Evolutionary conservation across 2,329 filamentous ascomycete species (phyloP), one percentile per base, ranked within the genome.

Genomic region (Sporothrix brunneoviolacea): DNA sequence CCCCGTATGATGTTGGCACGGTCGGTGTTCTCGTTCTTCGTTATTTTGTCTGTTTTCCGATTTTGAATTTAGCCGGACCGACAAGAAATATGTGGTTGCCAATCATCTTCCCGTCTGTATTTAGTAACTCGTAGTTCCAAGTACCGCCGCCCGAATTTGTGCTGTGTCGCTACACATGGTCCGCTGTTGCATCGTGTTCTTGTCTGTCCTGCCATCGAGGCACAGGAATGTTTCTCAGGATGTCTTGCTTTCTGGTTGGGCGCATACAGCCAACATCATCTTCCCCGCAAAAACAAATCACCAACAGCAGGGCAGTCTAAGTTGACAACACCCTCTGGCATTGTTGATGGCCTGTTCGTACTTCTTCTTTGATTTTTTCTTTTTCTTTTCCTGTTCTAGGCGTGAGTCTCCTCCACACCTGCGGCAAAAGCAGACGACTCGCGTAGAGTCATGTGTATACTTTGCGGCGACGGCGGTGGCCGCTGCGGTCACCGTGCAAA

Each of bases 1-100:
- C n/a, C n/a, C n/a, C n/a, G n/a, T n/a, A n/a, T n/a, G n/a, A n/a
- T n/a, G n/a, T n/a, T n/a, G n/a, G n/a, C n/a, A n/a, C n/a, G n/a
- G n/a, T n/a, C n/a, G n/a, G n/a, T n/a, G n/a, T n/a, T n/a, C n/a
- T n/a, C n/a, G n/a, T n/a, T n/a, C n/a, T n/a, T n/a, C n/a, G n/a
- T 15, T 33, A 4, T 16, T 24, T 24, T 16, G 13, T 33, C 5
- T 15, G 7, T 38, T 46, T 47, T 36, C 18, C 27, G 24, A 39
- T 48, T 13, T 40, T 37, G 36, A 48, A 28, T 48, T 48, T 48
- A 48, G 45, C 45, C 45, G 36, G 45, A 24, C 19, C 27, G 24
- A 32, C 33, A 32, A 38, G 27, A 22, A 22, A n/a, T 13, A 22
- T 16, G 35, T 24, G 24, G 35, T 32, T 32, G 24, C n/a, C n/a